Conservation (phyloP, 2,329 filamentous ascomycete genomes). For the Cercospora brassicicola region DNA sequence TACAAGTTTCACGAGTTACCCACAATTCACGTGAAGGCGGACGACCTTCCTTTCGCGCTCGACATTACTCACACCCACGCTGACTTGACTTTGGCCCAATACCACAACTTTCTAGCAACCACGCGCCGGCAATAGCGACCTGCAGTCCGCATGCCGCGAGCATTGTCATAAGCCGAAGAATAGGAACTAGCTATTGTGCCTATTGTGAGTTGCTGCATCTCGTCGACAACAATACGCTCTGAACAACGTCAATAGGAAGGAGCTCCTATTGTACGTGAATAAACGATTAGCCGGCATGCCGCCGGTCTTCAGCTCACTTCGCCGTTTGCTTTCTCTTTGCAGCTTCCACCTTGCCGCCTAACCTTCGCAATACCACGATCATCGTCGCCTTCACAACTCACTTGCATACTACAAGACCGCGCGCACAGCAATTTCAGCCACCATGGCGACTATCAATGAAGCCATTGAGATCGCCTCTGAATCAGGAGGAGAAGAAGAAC, state of each 20-base stretch:
- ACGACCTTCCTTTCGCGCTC: neutral
- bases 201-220: neutral
- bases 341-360: neutral
- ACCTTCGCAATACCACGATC: neutral
- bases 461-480: neutral
- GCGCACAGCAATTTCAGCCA: neutral
- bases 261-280: constrained; percentile 2
- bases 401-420: neutral
- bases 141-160: neutral
- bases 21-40: neutral
- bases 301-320: constrained; percentile 1
- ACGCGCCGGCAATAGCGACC: neutral
- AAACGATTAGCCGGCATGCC: neutral
- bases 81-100: neutral
- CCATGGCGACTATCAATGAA: neutral
- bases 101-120: neutral
- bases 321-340: constrained; percentile 1
- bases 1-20: neutral
- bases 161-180: neutral
- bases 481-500: neutral
- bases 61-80: neutral
- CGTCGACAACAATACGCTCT: neutral
- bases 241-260: neutral
- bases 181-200: neutral
- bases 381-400: neutral